Percentiles rank a stretch among this genome's conserved stretches.
phyloP scores from a whole-genome alignment of 106 monocot genomes.

The Allium cepa region DNA sequence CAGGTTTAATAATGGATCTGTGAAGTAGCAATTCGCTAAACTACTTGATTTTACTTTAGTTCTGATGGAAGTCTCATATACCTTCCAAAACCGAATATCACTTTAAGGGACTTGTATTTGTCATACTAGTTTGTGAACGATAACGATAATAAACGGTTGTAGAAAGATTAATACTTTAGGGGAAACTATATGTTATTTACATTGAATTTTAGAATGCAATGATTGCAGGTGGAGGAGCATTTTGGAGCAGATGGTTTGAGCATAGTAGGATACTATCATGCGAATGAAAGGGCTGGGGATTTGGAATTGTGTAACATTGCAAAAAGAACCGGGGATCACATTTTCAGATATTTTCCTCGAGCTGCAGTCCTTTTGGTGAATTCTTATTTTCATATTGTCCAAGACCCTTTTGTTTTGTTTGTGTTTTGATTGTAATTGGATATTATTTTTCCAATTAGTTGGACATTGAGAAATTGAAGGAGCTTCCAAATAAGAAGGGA shows the following conservation, averaged over 20 bases:
- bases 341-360: slow-evolving; percentile 73
- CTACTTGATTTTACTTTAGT: no score
- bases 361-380: slow-evolving; percentile 76
- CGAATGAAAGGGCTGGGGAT: slow-evolving; percentile 74
- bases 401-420: background rate
- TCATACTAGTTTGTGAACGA: no score
- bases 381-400: background rate
- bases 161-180: no score
- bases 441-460: slow-evolving; percentile 27
- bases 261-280: slow-evolving; percentile 90
- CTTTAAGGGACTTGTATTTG: no score
- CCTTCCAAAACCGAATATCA: no score
- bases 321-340: slow-evolving; percentile 85
- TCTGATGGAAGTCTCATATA: no score
- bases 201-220: background rate
- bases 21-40: no score
- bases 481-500: slow-evolving; percentile 40
- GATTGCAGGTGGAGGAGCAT: slow-evolving; percentile 72
- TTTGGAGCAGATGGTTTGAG: slow-evolving; percentile 47
- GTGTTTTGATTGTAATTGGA: no score
- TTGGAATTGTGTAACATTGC: slow-evolving; percentile 51
- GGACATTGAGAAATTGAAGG: slow-evolving; percentile 67
- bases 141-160: no score
- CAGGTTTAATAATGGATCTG: no score
- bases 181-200: no score